Conservation (phyloP, 2,329 filamentous ascomycete species). For the Fusarium staphyleae region DNA sequence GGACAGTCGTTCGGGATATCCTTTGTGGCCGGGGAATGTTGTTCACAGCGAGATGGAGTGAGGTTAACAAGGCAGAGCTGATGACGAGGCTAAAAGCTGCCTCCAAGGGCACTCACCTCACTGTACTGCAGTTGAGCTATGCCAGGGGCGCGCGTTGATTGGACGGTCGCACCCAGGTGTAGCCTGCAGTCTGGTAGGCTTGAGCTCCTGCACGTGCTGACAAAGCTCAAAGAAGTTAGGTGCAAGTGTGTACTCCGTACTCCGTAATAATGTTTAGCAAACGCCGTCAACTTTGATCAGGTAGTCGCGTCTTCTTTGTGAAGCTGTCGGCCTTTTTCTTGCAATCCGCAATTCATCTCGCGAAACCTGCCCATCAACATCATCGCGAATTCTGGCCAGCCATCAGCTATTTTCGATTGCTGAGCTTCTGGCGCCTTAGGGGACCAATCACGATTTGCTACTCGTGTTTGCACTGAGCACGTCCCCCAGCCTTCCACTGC, state of each 20-base stretch:
- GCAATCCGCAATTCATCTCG: neutral
- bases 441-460: constrained; percentile 33
- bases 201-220: constrained; percentile 40
- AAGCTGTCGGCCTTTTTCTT: neutral
- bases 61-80: constrained; percentile 48
- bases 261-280: too few relatives aligned
- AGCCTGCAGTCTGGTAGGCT: constrained; percentile 27
- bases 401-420: constrained; percentile 3
- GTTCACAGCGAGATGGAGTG: constrained; percentile 27
- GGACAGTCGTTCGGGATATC: constrained; percentile 30
- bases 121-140: constrained; percentile 33
- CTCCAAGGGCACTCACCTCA: constrained; percentile 50
- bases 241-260: too few relatives aligned
- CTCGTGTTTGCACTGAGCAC: constrained; percentile 22
- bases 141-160: constrained; percentile 37
- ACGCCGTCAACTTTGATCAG: constrained; percentile 2
- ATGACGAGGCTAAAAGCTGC: constrained; percentile 65
- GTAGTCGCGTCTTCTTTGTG: constrained; percentile 1
- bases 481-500: constrained; percentile 35
- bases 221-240: constrained; percentile 33
- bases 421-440: constrained; percentile 11
- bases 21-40: constrained; percentile 33
- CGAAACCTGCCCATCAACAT: constrained; percentile 1
- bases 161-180: constrained; percentile 19
- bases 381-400: constrained; percentile 7